These are phyloP conservation scores for Asterionellopsis glacialis DNA, from an alignment of 108 stramenopile species.

Conservation along the genomic window DNA sequence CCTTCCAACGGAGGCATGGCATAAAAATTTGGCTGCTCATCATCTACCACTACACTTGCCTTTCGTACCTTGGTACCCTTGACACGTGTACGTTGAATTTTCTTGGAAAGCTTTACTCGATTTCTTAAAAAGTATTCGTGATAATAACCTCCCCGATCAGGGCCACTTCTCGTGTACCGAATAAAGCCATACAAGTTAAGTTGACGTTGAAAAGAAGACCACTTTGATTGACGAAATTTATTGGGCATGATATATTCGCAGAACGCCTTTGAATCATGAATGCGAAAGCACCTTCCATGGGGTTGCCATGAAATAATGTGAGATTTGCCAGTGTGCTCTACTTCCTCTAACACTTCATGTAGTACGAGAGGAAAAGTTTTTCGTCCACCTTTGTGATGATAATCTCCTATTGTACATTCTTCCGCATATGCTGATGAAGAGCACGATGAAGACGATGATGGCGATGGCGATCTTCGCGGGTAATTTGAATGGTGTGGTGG, in stretches of 20 bases:
- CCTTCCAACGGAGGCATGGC: constrained; percentile 2
- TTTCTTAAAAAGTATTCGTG: constrained; percentile 75
- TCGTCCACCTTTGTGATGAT: constrained; percentile 11
- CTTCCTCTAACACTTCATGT: constrained; percentile 2
- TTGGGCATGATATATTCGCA: constrained; percentile 72
- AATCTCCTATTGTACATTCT: too few species aligned
- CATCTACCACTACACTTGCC: constrained; percentile 3
- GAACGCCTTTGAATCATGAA: constrained; percentile 66
- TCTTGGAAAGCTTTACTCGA: constrained; percentile 44
- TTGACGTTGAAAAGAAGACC: constrained; percentile 90
- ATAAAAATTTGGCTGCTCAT: constrained; percentile 9
- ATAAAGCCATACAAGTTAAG: constrained; percentile 88
- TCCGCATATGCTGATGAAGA: too few species aligned
- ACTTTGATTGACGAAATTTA: constrained; percentile 86
- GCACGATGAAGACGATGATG: too few species aligned
- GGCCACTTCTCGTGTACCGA: constrained; percentile 62
- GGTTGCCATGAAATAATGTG: constrained; percentile 64
- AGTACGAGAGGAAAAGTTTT: constrained; percentile 4
- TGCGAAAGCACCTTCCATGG: constrained; percentile 58
- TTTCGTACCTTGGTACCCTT: constrained; percentile 44
- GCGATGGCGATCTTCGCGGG: too few species aligned
- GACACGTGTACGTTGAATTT: constrained; percentile 58
- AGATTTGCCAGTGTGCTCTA: neutral
- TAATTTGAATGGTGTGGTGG: too few species aligned
- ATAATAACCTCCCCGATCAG: constrained; percentile 72